Base-by-base conservation (phyloP, 192 early-diverging fungal genomes). In the Mortierella claussenii region DNA sequence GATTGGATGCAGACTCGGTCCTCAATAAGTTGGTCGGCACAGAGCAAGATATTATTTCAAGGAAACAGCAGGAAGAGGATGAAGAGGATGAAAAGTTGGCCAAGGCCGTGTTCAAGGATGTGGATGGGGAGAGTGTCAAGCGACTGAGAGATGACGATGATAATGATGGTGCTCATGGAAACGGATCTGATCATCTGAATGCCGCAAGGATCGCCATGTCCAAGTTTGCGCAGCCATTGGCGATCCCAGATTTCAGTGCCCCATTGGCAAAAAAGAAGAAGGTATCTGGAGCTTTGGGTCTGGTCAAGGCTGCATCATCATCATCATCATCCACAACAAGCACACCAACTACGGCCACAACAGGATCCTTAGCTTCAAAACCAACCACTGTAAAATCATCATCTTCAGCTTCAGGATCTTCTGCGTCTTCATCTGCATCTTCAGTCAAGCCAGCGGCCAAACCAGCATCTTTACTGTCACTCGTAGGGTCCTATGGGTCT, bases 1-100 rank as follows among this genome's bases (percentile, higher is more conserved):
- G 95, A 15, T 83, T 96, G 12, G 88, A 89, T 58, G 78, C 83
- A 1, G 91, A 92, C 45, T 81, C 70, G 9, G 65, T 95, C 10
- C 60, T 95, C 23, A 87, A 89, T 17, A 63, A 79, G 43, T 49
- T 84, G 2, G 42, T 74, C 15, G 58, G 53, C 0, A 53, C 76
- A 24, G 80, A 70, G 17, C 78, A 83, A 26, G 87, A 86, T n/a
- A 55, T 68, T 23, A 53, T 32, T 57, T 15, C 58, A 23, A 49
- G 66, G 12, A 73, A 82, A 48, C 62, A 56, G 12, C 48, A 58
- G 20, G 65, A 85, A 44, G 85, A 88, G 60, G 85, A 87, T 13
- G 88, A 90, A 47, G 87, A 92, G 50, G 92, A 94, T 54, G 88
- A 88, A 12, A 45, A 56, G 21, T 43, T 89, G 18, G 88, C 90